These are phyloP conservation scores for Rosa multiflora DNA, from an alignment of 306 rosid genomes.

Conservation along the genomic window DNA sequence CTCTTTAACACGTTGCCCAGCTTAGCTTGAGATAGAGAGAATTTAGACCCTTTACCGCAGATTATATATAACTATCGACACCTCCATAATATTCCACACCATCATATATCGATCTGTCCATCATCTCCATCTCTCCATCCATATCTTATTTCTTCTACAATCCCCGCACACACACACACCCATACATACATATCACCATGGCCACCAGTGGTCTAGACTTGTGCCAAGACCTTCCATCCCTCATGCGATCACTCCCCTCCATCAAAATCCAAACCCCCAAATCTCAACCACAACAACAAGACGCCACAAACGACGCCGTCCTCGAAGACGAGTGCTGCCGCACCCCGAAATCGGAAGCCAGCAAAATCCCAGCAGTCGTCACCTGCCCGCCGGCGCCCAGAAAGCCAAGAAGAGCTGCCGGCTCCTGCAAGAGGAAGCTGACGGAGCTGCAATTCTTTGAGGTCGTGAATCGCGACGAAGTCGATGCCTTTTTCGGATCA, in stretches of 20 bases:
- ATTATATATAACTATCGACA: slow-evolving; percentile 8
- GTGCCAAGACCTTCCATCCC: slow-evolving; percentile 33
- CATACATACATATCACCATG: slow-evolving; percentile 27
- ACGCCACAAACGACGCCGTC: not conserved
- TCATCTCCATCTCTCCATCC: slow-evolving; percentile 1
- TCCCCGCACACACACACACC: not conserved
- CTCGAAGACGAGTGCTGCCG: slow-evolving; percentile 21
- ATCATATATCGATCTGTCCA: not conserved
- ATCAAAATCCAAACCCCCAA: slow-evolving; percentile 24
- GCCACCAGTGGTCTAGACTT: slow-evolving; percentile 46
- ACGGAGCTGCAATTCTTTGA: slow-evolving; percentile 49
- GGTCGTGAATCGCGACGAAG: slow-evolving; percentile 39
- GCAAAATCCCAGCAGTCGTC: slow-evolving; percentile 39
- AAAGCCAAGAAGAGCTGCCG: slow-evolving; percentile 34
- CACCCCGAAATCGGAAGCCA: slow-evolving; percentile 44
- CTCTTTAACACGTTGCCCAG: slow-evolving; percentile 21
- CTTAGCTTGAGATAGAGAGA: not conserved
- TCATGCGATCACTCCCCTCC: slow-evolving; percentile 22
- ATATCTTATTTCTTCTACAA: not conserved
- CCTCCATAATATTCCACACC: slow-evolving; percentile 5
- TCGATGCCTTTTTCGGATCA: slow-evolving; percentile 45
- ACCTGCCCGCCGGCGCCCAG: slow-evolving; percentile 59
- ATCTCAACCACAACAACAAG: not conserved
- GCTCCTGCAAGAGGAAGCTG: slow-evolving; percentile 45
- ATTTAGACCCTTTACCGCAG: not conserved